Evolutionary conservation across 2,329 filamentous ascomycete genomes (phyloP), one percentile per base, ranked within the genome.

Genomic region (Xylaria sp.): DNA sequence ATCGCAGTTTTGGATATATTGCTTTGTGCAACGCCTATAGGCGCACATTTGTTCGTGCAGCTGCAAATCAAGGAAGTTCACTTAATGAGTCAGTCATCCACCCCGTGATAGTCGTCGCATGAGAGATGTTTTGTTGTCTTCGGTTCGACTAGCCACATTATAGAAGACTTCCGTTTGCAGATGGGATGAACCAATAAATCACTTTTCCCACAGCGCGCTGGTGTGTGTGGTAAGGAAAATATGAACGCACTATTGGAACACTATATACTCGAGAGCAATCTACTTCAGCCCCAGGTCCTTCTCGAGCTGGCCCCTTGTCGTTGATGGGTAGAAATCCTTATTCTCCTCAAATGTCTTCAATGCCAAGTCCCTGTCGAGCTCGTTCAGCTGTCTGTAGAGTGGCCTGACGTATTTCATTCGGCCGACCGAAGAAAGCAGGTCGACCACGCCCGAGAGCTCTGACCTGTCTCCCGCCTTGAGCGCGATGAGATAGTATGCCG

Each of bases 401-500:
- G 94, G 92, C 48, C 94, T 83, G 61, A 98, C 94, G 76, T 94
- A 98, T 84, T 98, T 98, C 95, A 99, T 98, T 59, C 95, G 83
- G 11, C 95, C 95, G 23, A 97, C 93, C 54, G 84, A 83, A 31
- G 91, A 91, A 38, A 98, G 81, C 57, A 97, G 80, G 60, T 91
- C 86, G 1, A 90, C 87, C 0, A 92, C 87, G 1, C 89, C 88
- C 62, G 86, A 74, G 71, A 94, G 92, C 37, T 90, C 85, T 59
- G 82, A 85, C 53, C 83, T 76, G 70, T 93, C 91, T 59, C 87
- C 85, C 11, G 91, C 90, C 70, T 86, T 86, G 72, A 99, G 83
- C 1, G 91, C 91, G 33, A 97, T 85, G 55, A 87, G 85, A 71
- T 92, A 90, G 78, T 92, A 98, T 1, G 93, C 86, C 15, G 88